Evolutionary conservation across 148 eudicot genomes (phyloP), one percentile per base, ranked within the genome.

Genomic region (Rhododendron simsii): DNA sequence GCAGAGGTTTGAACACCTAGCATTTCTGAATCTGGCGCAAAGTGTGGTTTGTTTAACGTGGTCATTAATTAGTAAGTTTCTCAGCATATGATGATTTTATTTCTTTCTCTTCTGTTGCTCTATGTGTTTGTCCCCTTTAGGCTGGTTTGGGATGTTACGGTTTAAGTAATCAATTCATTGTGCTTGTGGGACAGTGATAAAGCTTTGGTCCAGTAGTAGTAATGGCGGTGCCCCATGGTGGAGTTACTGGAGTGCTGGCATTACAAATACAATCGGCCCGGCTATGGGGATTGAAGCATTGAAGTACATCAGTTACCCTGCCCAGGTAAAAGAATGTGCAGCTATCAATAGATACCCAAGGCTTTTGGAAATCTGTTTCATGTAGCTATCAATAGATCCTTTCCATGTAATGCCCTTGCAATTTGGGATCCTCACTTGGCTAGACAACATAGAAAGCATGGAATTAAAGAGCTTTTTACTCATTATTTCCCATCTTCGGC

Each of bases 221-320:
- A 84, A 87, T 81, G 95, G 91, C 26, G 98, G 95, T 89, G 98
- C 99, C 87, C 98, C 98, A 23, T 95, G 96, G 98, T 95, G 98
- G 98, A 95, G 96, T 90, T 97, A 92, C 85, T 95, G 99, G 98
- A 93, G 99, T 93, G 99, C 98, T 18, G 98, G 99, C 48, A 94
- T 97, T 84, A 97, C 99, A 45, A 97, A 97, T 87, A 93, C 99
- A 0, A 95, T 97, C 86, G 99, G 99, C n/a, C 99, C 99, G 0
- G 99, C 99, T 63, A 95, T 97, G 99, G 98, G 99, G 28, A 97
- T 97, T 89, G 98, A 97, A 84, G 98, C 98, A 7, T 86, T 95
- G 89, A 97, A 95, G 90, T 97, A 95, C 86, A 97, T 95, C 71
- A 97, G 99, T 86, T 97, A 97, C 78, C 98, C 99, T 86, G 99